phyloP scores from a whole-genome alignment of 331 rosid species.

The Erythrophleum ivorense region DNA sequence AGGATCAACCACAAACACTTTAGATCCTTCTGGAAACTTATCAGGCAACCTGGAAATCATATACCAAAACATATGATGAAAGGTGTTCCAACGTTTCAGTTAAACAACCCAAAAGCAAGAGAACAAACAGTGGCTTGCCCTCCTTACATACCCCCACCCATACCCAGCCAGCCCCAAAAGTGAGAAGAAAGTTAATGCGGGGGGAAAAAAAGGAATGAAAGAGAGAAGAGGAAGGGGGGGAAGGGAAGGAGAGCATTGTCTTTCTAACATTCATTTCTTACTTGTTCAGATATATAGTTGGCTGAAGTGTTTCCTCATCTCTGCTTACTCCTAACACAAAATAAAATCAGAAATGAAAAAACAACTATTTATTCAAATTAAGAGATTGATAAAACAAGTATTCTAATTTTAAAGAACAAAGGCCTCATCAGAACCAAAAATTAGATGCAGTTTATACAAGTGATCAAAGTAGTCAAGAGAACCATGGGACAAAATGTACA shows the following conservation, averaged over 20 bases:
- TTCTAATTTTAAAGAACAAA: slow-evolving; percentile 18
- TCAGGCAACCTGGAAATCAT: slow-evolving; percentile 71
- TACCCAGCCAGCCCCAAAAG: neutral
- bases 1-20: slow-evolving; percentile 90
- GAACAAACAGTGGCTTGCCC: neutral
- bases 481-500: slow-evolving; percentile 5
- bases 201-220: too few species aligned
- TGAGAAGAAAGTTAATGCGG: neutral
- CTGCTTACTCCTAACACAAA: slow-evolving; percentile 70
- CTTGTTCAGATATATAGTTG: slow-evolving; percentile 88
- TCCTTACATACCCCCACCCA: too few species aligned
- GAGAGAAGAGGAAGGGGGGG: neutral
- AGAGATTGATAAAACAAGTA: slow-evolving; percentile 6
- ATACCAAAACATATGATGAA: neutral
- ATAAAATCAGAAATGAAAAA: slow-evolving; percentile 32
- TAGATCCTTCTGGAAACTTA: slow-evolving; percentile 74
- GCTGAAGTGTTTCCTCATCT: slow-evolving; percentile 91
- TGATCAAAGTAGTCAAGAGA: neutral
- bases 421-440: slow-evolving; percentile 1
- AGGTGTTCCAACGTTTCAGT: slow-evolving; percentile 17
- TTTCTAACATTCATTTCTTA: slow-evolving; percentile 49
- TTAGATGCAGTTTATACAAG: slow-evolving; percentile 16
- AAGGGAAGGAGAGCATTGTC: neutral
- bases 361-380: slow-evolving; percentile 8
- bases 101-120: slow-evolving; percentile 28